Percentiles rank a stretch among this genome's conserved stretches.
Conservation (phyloP, 2,329 filamentous ascomycete species). For the Trichoderma aggressivum region DNA sequence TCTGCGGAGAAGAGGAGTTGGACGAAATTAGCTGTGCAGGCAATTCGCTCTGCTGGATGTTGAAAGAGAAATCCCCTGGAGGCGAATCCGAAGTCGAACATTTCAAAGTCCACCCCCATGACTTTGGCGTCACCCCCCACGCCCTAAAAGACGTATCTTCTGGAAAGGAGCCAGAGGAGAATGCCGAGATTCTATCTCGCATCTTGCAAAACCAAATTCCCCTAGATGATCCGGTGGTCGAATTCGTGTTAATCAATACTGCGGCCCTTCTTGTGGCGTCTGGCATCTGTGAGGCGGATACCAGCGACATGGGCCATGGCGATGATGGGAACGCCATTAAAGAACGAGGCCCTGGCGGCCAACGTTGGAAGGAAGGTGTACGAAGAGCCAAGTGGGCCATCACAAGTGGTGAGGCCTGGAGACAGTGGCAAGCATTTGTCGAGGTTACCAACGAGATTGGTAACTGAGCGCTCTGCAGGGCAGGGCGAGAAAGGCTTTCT, state of each 20-base stretch:
- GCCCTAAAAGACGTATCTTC: constrained; percentile 74
- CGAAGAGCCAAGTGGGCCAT: constrained; percentile 84
- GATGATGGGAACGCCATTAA: constrained; percentile 78
- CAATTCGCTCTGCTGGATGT: constrained; percentile 81
- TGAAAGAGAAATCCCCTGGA: constrained; percentile 49
- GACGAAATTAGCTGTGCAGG: constrained; percentile 95
- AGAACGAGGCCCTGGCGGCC: constrained; percentile 79
- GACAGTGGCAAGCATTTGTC: constrained; percentile 79
- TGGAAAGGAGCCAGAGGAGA: constrained; percentile 81
- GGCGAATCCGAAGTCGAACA: constrained; percentile 59
- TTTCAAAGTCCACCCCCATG: constrained; percentile 75
- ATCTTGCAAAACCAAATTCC: constrained; percentile 72
- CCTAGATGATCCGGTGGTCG: constrained; percentile 76
- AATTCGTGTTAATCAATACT: constrained; percentile 93
- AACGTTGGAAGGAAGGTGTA: constrained; percentile 93
- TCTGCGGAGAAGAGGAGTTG: constrained; percentile 91
- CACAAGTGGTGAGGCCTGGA: constrained; percentile 80
- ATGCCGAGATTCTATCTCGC: constrained; percentile 76
- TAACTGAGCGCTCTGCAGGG: constrained; percentile 17
- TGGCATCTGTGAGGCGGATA: constrained; percentile 81
- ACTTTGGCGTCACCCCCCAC: constrained; percentile 79
- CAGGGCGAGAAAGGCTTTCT: background rate
- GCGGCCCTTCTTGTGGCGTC: constrained; percentile 82
- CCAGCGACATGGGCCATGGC: constrained; percentile 72
- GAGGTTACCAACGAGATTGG: constrained; percentile 66